Base-by-base conservation (phyloP, 2,329 filamentous ascomycete genomes). In the Metarhizium sp. region DNA sequence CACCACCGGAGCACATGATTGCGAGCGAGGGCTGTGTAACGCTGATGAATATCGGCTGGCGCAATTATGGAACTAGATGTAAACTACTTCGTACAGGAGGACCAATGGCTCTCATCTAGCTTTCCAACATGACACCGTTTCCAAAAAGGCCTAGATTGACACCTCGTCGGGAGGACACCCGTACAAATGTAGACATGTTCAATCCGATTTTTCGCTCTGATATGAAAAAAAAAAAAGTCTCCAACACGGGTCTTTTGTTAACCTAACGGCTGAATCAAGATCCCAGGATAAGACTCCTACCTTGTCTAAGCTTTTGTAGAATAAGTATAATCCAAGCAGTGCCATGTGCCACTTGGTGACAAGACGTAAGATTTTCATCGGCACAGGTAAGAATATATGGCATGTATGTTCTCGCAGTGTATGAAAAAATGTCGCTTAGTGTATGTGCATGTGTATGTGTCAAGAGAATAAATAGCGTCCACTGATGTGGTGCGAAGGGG, bases 351-450 rank as follows among this genome's bases (percentile, higher is more conserved):
- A 18, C 20, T 48, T 34, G 32, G 32, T 34, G 32, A 34, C 32
- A 11, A 34, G 32, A 34, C 2, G 10, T 34, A 7, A 34, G 10
- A 34, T 11, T 34, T 34, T 25, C 25, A 34, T 34, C 10, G 32
- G 32, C 32, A 34, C 3, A 20, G n/a, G 42, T 20, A 45, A 57
- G 49, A 55, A 57, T 51, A 46, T 45, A n/a, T 30, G 50, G 49
- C 50, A 40, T 40, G 16, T 38, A 20, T 36, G 38, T 30, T 10
- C 30, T 46, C 32, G 32, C 32, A 34, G 13, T 25, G 16, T 40
- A 6, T 18, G 25, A 13, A 42, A 42, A 42, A 14, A n/a, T 32
- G 30, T 48, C 45, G 45, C 45, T 48, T 6, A 25, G 20, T 16
- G 25, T 16, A n/a, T 30, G 45, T 6, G 7, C 14, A 20, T 16